Evolutionary conservation across 148 eudicot species (phyloP).

Genomic region (Chenopodium berlandieri): DNA sequence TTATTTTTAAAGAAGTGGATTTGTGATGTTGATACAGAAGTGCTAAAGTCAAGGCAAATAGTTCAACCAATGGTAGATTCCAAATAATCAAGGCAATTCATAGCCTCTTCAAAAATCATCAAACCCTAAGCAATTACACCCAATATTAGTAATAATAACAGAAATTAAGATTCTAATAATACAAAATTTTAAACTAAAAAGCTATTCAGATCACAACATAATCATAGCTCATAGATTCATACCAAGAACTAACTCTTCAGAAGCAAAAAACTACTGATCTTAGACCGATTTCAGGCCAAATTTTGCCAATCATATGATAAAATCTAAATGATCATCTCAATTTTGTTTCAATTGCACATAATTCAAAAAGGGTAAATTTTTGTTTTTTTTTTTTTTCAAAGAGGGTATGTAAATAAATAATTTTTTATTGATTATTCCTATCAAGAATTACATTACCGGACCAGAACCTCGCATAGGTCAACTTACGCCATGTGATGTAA

Average conservation of each 20-base stretch:
- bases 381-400: background rate
- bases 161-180: background rate
- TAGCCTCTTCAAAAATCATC: background rate
- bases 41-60: background rate
- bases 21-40: background rate
- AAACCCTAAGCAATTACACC: background rate
- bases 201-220: background rate
- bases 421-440: too few relatives aligned
- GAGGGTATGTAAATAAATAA: background rate
- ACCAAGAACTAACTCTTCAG: constrained; percentile 1
- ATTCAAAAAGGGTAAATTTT: too few relatives aligned
- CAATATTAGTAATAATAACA: background rate
- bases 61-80: background rate
- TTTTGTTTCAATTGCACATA: background rate
- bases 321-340: background rate
- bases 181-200: background rate
- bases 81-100: background rate
- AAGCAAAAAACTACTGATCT: background rate
- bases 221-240: background rate
- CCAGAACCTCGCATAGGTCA: too few relatives aligned
- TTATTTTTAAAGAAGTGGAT: background rate
- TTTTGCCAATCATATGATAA: background rate
- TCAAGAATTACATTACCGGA: too few relatives aligned
- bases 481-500: too few relatives aligned
- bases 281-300: background rate